A percentile compares a stretch with the other conserved stretches of the same genome.
Evolutionary conservation across 192 early-diverging fungal genomes (phyloP).

Genomic region (Rhizoclosmatium sp.): DNA sequence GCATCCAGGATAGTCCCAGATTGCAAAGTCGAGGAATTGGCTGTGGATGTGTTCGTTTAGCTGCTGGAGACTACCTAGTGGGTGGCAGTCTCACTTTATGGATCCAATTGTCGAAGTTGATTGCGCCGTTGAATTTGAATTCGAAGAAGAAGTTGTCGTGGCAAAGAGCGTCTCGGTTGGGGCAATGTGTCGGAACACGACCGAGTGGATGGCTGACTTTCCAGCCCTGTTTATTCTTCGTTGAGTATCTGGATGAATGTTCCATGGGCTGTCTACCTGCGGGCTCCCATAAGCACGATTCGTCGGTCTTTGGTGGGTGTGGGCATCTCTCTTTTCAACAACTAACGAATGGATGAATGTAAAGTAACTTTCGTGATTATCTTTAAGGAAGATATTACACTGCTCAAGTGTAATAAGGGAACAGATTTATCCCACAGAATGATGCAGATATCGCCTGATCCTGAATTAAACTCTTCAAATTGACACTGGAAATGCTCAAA

Average conservation of each 20-base stretch:
- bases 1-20: slow-evolving; percentile 94
- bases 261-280: slow-evolving; percentile 36
- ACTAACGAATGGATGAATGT: not conserved
- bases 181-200: slow-evolving; percentile 91
- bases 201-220: slow-evolving; percentile 82
- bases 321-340: not conserved
- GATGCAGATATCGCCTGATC: too few species aligned
- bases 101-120: not conserved
- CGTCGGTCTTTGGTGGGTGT: slow-evolving; percentile 36
- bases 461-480: too few species aligned
- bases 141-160: not conserved
- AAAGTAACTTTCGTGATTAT: too few species aligned
- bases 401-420: too few species aligned
- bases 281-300: slow-evolving; percentile 52
- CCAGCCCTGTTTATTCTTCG: slow-evolving; percentile 70
- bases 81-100: too few species aligned
- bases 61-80: not conserved
- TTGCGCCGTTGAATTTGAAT: not conserved
- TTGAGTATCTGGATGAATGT: not conserved
- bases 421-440: too few species aligned
- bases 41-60: slow-evolving; percentile 42
- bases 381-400: too few species aligned
- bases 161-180: slow-evolving; percentile 84
- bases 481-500: not conserved
- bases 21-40: slow-evolving; percentile 83